Evolutionary conservation across 352 stramenopile species (phyloP), one percentile per base, ranked within the genome.

Genomic region (Peronospora destructor): DNA sequence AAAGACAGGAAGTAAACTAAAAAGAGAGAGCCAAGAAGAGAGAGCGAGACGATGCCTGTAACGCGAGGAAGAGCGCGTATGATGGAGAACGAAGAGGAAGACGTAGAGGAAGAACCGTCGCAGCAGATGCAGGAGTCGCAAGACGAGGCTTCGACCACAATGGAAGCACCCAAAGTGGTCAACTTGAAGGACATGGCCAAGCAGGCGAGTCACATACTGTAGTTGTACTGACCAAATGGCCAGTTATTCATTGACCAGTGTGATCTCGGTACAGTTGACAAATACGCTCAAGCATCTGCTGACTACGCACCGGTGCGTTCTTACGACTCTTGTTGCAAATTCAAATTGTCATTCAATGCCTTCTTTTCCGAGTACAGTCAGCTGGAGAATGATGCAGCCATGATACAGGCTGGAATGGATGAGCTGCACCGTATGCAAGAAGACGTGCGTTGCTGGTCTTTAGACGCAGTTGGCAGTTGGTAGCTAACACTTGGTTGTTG

Each of bases 391-490:
- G 75, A 89, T 29, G 69, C 66, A 1, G 48, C 48, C 4, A 66
- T 49, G 49, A 84, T 89, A 37, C 77, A 85, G 61, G 63, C 51
- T 7, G 77, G 81, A 46, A 64, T 89, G 55, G 65, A 84, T 8
- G 60, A 80, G 23, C 55, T 89, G 17, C 40, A 85, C 39, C 55
- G 57, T 12, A 68, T 68, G 30, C 77, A 89, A 57, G 71, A 85
- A 45, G 39, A 36, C 56, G 77, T 85, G 40, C 10, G 64, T 39
- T 51, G 30, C 9, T 30, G 6, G 6, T 32, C 11, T 25, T 25
- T 21, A 5, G 4, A 23, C 2, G 12, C 10, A 2, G 3, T 49
- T 39, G 17, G 23, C 7, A 32, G 3, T 53, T 42, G 17, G 23
- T 8, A 32, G 9, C 16, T 43, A 45, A 33, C 19, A 50, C 8